These are phyloP conservation scores for Aspergillus thermomutatus DNA, from an alignment of 2,329 filamentous ascomycete species.

Conservation along the genomic window DNA sequence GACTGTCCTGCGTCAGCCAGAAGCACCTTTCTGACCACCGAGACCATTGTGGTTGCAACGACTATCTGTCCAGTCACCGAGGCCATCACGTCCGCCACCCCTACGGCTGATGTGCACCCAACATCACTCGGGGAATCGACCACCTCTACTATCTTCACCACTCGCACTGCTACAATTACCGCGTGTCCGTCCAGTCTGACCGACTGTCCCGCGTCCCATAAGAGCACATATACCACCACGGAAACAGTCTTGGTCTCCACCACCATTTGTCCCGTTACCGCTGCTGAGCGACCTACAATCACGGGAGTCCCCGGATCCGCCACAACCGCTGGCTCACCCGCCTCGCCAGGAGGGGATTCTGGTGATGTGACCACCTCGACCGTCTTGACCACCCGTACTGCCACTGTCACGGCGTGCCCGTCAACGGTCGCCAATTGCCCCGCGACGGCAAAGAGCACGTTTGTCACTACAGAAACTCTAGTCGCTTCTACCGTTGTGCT, in stretches of 20 bases:
- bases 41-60: slow-evolving; percentile 20
- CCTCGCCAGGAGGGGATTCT: no score
- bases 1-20: slow-evolving; percentile 22
- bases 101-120: not conserved
- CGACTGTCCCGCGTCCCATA: slow-evolving; percentile 21
- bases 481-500: slow-evolving; percentile 21
- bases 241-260: slow-evolving; percentile 21
- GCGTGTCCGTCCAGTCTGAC: slow-evolving; percentile 24
- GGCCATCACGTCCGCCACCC: not conserved
- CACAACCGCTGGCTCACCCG: no score
- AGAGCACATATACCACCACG: slow-evolving; percentile 17
- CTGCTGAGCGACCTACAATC: no score
- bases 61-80: slow-evolving; percentile 18
- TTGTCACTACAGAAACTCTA: slow-evolving; percentile 21
- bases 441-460: slow-evolving; percentile 12
- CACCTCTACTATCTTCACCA: slow-evolving; percentile 23
- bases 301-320: no score
- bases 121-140: slow-evolving; percentile 5
- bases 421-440: slow-evolving; percentile 27
- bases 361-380: slow-evolving; percentile 16
- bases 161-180: slow-evolving; percentile 22
- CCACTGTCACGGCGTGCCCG: slow-evolving; percentile 26
- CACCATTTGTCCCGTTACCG: slow-evolving; percentile 21
- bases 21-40: slow-evolving; percentile 19
- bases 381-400: slow-evolving; percentile 17